Evolutionary conservation across 148 eudicot genomes (phyloP).

Genomic region (Linanthus parryae): DNA sequence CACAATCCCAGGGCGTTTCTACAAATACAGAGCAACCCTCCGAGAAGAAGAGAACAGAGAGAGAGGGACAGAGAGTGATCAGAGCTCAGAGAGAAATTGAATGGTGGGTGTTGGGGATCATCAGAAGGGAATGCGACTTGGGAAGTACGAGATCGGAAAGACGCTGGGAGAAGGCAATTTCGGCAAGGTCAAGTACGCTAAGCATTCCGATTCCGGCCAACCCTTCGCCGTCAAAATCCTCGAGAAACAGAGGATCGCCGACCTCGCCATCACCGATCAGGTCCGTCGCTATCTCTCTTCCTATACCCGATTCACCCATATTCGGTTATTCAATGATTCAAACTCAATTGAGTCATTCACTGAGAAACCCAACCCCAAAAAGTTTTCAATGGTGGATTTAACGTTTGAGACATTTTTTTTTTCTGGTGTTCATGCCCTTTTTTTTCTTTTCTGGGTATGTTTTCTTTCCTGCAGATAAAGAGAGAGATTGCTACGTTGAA

Average conservation of each 20-base stretch:
- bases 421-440: too few species aligned
- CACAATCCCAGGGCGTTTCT: too few species aligned
- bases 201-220: constrained; percentile 46
- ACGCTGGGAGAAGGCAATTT: constrained; percentile 86
- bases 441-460: background rate
- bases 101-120: constrained; percentile 7
- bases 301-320: too few species aligned
- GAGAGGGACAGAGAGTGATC: background rate
- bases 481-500: constrained; percentile 89
- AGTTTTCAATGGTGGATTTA: too few species aligned
- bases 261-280: constrained; percentile 80
- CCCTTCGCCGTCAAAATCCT: constrained; percentile 75
- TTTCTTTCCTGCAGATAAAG: constrained; percentile 51
- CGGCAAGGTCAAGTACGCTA: constrained; percentile 81
- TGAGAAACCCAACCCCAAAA: too few species aligned
- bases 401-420: too few species aligned
- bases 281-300: constrained; percentile 12
- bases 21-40: background rate
- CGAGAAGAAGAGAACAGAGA: background rate
- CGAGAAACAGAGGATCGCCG: constrained; percentile 53
- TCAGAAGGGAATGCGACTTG: constrained; percentile 58
- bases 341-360: too few species aligned
- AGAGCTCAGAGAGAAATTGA: constrained; percentile 12
- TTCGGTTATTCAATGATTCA: too few species aligned
- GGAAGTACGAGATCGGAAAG: constrained; percentile 77